These are phyloP conservation scores for Fistulinella cinereoalba DNA, from an alignment of 1,284 basidiomycete species.

Conservation along the genomic window DNA sequence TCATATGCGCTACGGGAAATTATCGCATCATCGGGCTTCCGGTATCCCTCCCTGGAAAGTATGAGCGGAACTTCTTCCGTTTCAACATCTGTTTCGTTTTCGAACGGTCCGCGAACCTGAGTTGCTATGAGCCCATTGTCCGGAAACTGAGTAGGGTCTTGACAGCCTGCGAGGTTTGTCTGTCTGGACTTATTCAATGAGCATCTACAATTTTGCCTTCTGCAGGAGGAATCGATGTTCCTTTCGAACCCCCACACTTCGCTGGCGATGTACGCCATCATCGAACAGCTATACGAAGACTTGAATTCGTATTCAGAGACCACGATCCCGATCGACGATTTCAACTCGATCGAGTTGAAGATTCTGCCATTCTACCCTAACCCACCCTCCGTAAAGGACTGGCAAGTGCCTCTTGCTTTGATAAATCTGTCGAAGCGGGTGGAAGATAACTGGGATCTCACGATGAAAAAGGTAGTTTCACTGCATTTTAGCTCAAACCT, in stretches of 20 bases:
- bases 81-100: constrained; percentile 99
- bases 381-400: constrained; percentile 85
- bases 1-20: constrained; percentile 70
- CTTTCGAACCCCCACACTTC: constrained; percentile 75
- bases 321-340: constrained; percentile 83
- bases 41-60: constrained; percentile 68
- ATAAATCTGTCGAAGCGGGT: constrained; percentile 80
- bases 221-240: constrained; percentile 85
- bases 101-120: constrained; percentile 82
- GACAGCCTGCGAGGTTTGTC: constrained; percentile 78
- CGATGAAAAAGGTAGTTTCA: constrained; percentile 74
- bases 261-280: constrained; percentile 76
- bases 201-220: constrained; percentile 8
- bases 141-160: constrained; percentile 92
- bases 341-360: constrained; percentile 92
- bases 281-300: constrained; percentile 97
- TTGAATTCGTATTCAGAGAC: constrained; percentile 96
- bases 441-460: constrained; percentile 95
- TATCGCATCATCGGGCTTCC: constrained; percentile 90
- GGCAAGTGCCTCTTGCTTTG: constrained; percentile 93
- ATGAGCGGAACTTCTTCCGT: constrained; percentile 85
- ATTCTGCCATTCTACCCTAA: constrained; percentile 97
- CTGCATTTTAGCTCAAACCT: background rate
- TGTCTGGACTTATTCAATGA: background rate
- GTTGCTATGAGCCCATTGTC: constrained; percentile 94